Conservation (phyloP, 768 basidiomycete genomes). For the Amanita pseudoporphyria region DNA sequence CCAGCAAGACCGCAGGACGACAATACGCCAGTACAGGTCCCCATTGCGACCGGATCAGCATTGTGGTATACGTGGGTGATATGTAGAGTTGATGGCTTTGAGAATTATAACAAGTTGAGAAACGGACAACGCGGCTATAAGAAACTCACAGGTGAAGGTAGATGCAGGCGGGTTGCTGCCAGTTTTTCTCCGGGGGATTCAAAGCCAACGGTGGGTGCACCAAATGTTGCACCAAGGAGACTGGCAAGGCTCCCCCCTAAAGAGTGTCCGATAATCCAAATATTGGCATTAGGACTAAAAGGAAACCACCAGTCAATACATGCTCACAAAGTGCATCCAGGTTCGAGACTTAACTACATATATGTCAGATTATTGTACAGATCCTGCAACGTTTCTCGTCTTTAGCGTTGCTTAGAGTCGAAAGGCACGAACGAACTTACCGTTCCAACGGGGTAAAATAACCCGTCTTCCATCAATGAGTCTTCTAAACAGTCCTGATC, state of each 20-base stretch:
- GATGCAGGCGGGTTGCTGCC: constrained; percentile 70
- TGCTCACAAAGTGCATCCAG: background rate
- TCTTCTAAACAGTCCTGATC: constrained; percentile 69
- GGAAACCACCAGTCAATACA: background rate
- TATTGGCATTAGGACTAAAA: constrained; percentile 63
- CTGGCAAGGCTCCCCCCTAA: constrained; percentile 68
- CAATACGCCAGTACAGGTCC: constrained; percentile 71
- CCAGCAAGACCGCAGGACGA: constrained; percentile 80
- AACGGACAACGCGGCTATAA: background rate
- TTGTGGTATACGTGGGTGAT: constrained; percentile 91
- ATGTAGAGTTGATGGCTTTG: constrained; percentile 62
- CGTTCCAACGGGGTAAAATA: constrained; percentile 87
- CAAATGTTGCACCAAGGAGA: constrained; percentile 83
- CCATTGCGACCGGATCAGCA: constrained; percentile 92
- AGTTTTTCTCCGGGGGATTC: constrained; percentile 85
- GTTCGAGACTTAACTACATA: constrained; percentile 48
- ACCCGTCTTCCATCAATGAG: constrained; percentile 64
- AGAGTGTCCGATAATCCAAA: constrained; percentile 82
- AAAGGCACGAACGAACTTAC: constrained; percentile 35
- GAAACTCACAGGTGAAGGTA: constrained; percentile 57
- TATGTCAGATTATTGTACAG: constrained; percentile 91
- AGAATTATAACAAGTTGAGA: background rate
- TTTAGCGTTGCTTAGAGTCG: constrained; percentile 2
- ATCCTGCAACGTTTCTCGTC: constrained; percentile 41
- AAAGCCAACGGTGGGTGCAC: constrained; percentile 78